Evolutionary conservation across 768 basidiomycete genomes (phyloP).

Genomic region (Lepiota brunneoincarnata): DNA sequence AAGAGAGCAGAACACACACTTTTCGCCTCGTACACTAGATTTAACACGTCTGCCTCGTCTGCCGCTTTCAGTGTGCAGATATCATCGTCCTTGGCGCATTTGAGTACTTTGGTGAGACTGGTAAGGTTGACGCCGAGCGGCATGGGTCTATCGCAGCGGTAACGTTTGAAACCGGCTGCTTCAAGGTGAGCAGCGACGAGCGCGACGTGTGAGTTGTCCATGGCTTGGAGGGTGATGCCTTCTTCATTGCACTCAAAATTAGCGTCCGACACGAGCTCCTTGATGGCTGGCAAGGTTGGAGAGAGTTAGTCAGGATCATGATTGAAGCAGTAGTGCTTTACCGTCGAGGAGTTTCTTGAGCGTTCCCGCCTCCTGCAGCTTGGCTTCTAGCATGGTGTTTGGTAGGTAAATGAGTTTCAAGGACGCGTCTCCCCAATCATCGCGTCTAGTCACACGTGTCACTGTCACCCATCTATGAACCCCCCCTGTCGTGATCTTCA

Average conservation of each 20-base stretch:
- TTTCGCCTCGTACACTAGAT: conserved; percentile 86
- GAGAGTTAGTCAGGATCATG: background rate
- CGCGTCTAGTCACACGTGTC: no score
- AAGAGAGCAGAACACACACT: conserved; percentile 47
- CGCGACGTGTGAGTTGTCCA: conserved; percentile 99
- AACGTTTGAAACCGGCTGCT: conserved; percentile 77
- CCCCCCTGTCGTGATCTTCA: no score
- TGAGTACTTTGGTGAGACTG: conserved; percentile 91
- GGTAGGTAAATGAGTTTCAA: conserved; percentile 5
- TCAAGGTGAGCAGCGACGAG: conserved; percentile 87
- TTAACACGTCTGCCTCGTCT: conserved; percentile 87
- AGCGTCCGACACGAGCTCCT: conserved; percentile 95
- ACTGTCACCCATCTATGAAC: no score
- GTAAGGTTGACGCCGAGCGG: conserved; percentile 85
- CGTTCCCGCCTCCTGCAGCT: conserved; percentile 80
- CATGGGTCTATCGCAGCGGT: conserved; percentile 94
- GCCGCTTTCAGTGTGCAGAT: conserved; percentile 85
- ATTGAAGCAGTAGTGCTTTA: conserved; percentile 31
- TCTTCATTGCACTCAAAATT: conserved; percentile 98
- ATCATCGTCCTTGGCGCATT: conserved; percentile 97
- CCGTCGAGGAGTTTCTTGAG: conserved; percentile 94
- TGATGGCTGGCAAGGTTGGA: conserved; percentile 74
- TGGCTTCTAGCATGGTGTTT: conserved; percentile 82
- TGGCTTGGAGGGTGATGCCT: conserved; percentile 93
- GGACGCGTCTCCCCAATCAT: no score